Conservation (phyloP, 768 basidiomycete genomes). For the Vararia minispora region DNA sequence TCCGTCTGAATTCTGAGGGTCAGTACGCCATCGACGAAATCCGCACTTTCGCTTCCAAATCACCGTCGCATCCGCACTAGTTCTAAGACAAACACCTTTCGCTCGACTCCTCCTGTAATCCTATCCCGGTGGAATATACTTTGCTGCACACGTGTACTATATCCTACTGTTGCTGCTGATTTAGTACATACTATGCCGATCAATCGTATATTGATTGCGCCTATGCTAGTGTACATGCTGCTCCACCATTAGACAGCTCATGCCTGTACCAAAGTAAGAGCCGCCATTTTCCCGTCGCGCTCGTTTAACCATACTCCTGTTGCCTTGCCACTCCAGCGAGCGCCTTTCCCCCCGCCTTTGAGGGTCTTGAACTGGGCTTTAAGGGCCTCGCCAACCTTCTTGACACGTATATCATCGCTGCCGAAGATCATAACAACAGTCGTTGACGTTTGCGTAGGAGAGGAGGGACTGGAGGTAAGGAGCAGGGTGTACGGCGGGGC, state of each 20-base stretch:
- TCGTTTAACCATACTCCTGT: constrained; percentile 49
- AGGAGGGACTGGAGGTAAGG: constrained; percentile 53
- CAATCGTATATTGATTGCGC: too few species aligned
- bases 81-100: too few species aligned
- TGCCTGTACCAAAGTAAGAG: too few species aligned
- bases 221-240: too few species aligned
- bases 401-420: constrained; percentile 47
- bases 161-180: too few species aligned
- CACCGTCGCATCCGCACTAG: too few species aligned
- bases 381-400: constrained; percentile 43
- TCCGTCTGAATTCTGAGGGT: constrained; percentile 11
- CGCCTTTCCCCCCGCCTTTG: constrained; percentile 73
- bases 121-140: too few species aligned
- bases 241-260: too few species aligned
- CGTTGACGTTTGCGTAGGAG: constrained; percentile 36
- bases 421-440: constrained; percentile 55
- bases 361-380: constrained; percentile 42
- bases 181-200: too few species aligned
- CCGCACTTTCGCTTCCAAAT: too few species aligned
- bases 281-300: constrained; percentile 31
- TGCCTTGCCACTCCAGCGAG: constrained; percentile 67
- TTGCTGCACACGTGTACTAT: too few species aligned
- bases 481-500: constrained; percentile 33
- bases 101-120: too few species aligned
- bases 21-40: constrained; percentile 9